These are phyloP conservation scores for Hordeum pubiflorum DNA, from an alignment of 202 grass and related monocot species.

Conservation along the genomic window DNA sequence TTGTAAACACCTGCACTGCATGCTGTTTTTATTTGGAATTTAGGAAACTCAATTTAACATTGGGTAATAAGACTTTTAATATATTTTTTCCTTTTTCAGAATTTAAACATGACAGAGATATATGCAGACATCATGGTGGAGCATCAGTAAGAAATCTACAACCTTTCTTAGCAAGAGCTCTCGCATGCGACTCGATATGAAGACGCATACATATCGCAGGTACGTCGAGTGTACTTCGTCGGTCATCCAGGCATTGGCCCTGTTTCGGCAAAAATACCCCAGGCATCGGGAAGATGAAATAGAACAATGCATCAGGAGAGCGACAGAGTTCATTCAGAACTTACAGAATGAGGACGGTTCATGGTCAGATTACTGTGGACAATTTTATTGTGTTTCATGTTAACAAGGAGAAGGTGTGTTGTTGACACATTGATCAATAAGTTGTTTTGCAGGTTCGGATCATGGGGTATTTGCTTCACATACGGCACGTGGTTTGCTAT, in stretches of 20 bases:
- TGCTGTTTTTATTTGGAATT: not conserved
- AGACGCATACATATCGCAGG: constrained; percentile 29
- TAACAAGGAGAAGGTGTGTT: not conserved
- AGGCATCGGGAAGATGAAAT: constrained; percentile 50
- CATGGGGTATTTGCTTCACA: constrained; percentile 80
- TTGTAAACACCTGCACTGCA: not conserved
- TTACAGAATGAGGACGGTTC: constrained; percentile 72
- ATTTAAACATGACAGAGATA: constrained; percentile 72
- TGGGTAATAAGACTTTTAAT: not conserved
- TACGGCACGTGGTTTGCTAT: constrained; percentile 70
- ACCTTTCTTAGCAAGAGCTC: constrained; percentile 5
- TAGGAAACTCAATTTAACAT: not conserved
- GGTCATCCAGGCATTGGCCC: constrained; percentile 54
- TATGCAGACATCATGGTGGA: constrained; percentile 63
- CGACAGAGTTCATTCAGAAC: constrained; percentile 44
- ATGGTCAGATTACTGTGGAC: constrained; percentile 37
- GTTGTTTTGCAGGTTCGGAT: constrained; percentile 52
- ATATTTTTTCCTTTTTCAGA: constrained; percentile 21
- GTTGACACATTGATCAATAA: constrained; percentile 16
- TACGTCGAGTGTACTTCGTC: constrained; percentile 85
- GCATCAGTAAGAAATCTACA: constrained; percentile 49
- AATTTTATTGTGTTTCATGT: not conserved
- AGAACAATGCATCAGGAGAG: constrained; percentile 45
- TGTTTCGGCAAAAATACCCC: constrained; percentile 54
- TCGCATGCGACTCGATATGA: not conserved